Evolutionary conservation across 2,329 filamentous ascomycete species (phyloP), one percentile per base, ranked within the genome.

Genomic region (Sporothrix dimorphospora): DNA sequence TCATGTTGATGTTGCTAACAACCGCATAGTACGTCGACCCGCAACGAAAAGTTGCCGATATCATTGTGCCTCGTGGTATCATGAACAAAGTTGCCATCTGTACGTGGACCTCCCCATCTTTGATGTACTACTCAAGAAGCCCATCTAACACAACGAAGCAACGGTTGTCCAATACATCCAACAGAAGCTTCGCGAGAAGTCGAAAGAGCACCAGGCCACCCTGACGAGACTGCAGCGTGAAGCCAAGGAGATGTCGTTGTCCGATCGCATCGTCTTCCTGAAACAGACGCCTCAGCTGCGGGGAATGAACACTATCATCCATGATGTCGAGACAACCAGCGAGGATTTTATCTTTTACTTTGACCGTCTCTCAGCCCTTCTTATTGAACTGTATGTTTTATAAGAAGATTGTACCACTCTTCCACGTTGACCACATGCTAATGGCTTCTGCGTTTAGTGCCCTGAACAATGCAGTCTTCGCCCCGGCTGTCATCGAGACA

Each of bases 311-410:
- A 98, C 94, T 0, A 92, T 98, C 72, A 88, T 99, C 53, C 91
- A 97, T 78, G 88, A 96, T 77, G 91, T 92, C 21, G 87, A 90
- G 65, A 95, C 94, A 0, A 85, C 87, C 7, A 88, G 93, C 55
- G 95, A 97, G 79, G 94, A 98, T 77, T 98, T 98, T 79, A 93
- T 97, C 74, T 98, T 98, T 82, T 98, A 98, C 82, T 98, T 98
- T 80, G 94, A 99, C 81, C 89, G 96, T 49, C 85, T 98, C 49
- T 90, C 93, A 1, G 89, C 92, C n/a, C 85, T 98, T 69, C 85
- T 98, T 34, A 88, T 98, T 63, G 95, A 98, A 81, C 84, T 90
- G 88, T 91, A 81, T n/a, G n/a, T n/a, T n/a, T n/a, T n/a, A n/a
- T n/a, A n/a, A n/a, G n/a, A n/a, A n/a, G n/a, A n/a, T n/a, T n/a